phyloP scores from a whole-genome alignment of 495 filamentous ascomycete genomes.

The Polyplosphaeria fusca region DNA sequence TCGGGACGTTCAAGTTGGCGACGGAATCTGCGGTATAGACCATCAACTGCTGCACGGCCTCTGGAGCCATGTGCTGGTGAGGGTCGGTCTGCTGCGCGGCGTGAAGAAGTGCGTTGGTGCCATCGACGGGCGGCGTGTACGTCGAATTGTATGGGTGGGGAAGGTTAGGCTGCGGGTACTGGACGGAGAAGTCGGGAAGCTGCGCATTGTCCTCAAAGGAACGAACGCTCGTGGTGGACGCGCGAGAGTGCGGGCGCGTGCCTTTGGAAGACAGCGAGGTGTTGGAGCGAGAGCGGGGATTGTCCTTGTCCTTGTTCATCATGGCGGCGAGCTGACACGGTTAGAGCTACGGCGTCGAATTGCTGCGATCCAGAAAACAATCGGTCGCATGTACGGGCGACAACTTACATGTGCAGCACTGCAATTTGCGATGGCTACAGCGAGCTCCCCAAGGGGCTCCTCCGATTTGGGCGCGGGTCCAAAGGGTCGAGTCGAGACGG shows the following conservation, averaged over 20 bases:
- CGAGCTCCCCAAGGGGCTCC: too few species aligned
- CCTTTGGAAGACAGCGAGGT: constrained; percentile 55
- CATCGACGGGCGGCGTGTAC: constrained; percentile 20
- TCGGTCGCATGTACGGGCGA: too few species aligned
- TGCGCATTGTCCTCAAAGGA: constrained; percentile 29
- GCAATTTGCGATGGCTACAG: too few species aligned
- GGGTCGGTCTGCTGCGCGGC: constrained; percentile 30
- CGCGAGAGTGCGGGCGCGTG: constrained; percentile 68
- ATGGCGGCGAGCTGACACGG: too few species aligned
- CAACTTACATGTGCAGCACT: too few species aligned
- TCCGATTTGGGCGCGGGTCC: too few species aligned
- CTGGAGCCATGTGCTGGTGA: constrained; percentile 20
- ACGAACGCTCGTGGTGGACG: constrained; percentile 69
- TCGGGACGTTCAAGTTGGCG: background rate
- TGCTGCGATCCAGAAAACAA: too few species aligned
- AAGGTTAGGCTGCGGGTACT: constrained; percentile 2
- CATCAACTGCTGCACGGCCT: constrained; percentile 21
- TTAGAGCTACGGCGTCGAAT: too few species aligned
- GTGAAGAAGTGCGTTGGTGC: constrained; percentile 24
- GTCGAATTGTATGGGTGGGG: constrained; percentile 8
- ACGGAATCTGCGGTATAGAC: constrained; percentile 4
- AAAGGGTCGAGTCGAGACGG: too few species aligned
- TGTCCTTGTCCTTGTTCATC: too few species aligned
- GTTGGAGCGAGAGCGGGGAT: constrained; percentile 54
- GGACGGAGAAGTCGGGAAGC: background rate